phyloP scores from a whole-genome alignment of 1,284 basidiomycete species.

The Cryptococcus amylolentus region DNA sequence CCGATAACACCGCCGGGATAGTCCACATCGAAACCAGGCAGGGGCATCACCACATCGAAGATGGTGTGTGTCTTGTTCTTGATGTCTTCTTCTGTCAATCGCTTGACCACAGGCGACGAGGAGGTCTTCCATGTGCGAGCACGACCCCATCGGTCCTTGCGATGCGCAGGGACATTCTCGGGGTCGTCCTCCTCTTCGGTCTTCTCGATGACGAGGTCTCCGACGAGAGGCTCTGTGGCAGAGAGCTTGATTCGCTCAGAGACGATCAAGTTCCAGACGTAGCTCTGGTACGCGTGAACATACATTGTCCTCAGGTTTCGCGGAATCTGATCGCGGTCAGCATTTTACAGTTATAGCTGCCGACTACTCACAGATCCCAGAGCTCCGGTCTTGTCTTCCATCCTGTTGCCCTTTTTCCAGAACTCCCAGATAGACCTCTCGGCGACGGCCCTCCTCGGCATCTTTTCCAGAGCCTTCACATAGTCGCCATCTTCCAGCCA shows the following conservation, averaged over 20 bases:
- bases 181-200: slow-evolving; percentile 48
- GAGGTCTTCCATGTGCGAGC: slow-evolving; percentile 35
- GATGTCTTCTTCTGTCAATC: slow-evolving; percentile 70
- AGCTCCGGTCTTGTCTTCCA: slow-evolving; percentile 80
- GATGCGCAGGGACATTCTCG: slow-evolving; percentile 11
- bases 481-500: slow-evolving; percentile 77
- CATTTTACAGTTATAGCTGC: neutral
- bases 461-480: slow-evolving; percentile 69
- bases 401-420: slow-evolving; percentile 74
- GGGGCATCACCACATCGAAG: slow-evolving; percentile 91
- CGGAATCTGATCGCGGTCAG: slow-evolving; percentile 65
- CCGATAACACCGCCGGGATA: slow-evolving; percentile 80
- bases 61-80: slow-evolving; percentile 65
- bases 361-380: slow-evolving; percentile 65
- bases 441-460: slow-evolving; percentile 86
- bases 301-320: slow-evolving; percentile 94
- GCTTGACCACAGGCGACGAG: slow-evolving; percentile 60
- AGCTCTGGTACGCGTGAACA: slow-evolving; percentile 97
- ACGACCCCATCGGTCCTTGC: slow-evolving; percentile 11
- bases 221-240: slow-evolving; percentile 68
- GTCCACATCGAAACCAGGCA: slow-evolving; percentile 87
- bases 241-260: slow-evolving; percentile 88
- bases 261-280: slow-evolving; percentile 95
- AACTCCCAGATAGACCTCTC: slow-evolving; percentile 90
- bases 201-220: slow-evolving; percentile 70